These are phyloP conservation scores for Hypoxylon fuscum DNA, from an alignment of 495 filamentous ascomycete genomes.

Conservation along the genomic window DNA sequence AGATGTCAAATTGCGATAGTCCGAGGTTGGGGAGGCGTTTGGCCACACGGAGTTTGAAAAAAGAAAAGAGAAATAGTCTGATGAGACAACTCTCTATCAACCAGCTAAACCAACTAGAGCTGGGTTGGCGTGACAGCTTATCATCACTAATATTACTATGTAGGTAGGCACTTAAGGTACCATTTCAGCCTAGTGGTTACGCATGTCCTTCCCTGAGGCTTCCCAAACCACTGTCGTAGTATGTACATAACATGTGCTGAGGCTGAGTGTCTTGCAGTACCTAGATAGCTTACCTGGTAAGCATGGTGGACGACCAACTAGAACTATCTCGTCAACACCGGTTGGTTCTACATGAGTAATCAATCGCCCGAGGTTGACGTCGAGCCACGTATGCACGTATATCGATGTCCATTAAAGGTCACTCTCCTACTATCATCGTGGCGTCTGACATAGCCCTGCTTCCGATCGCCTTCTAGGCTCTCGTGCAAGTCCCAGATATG, in stretches of 20 bases:
- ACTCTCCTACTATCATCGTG: constrained; percentile 27
- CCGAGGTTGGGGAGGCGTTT: background rate
- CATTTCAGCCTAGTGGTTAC: constrained; percentile 32
- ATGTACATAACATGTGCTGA: constrained; percentile 35
- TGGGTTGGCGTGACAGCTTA: constrained; percentile 20
- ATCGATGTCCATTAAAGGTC: constrained; percentile 33
- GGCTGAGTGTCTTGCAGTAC: constrained; percentile 39
- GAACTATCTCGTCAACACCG: constrained; percentile 10
- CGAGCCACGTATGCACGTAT: constrained; percentile 41
- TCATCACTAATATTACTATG: constrained; percentile 8
- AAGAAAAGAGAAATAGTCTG: background rate
- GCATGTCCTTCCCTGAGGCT: constrained; percentile 29
- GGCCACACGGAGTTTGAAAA: constrained; percentile 7
- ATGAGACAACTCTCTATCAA: constrained; percentile 1
- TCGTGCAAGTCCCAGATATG: constrained; percentile 16
- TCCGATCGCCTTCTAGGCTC: constrained; percentile 16
- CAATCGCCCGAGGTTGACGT: constrained; percentile 34
- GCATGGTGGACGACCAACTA: constrained; percentile 16
- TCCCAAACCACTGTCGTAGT: too few relatives aligned
- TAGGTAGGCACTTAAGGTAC: too few relatives aligned
- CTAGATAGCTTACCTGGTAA: constrained; percentile 2
- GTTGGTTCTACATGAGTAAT: constrained; percentile 31
- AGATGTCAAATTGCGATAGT: background rate
- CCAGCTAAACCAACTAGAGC: background rate
- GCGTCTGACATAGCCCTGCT: constrained; percentile 19